Conservation (phyloP, 768 basidiomycete genomes). For the Gelatoporia subvermispora region DNA sequence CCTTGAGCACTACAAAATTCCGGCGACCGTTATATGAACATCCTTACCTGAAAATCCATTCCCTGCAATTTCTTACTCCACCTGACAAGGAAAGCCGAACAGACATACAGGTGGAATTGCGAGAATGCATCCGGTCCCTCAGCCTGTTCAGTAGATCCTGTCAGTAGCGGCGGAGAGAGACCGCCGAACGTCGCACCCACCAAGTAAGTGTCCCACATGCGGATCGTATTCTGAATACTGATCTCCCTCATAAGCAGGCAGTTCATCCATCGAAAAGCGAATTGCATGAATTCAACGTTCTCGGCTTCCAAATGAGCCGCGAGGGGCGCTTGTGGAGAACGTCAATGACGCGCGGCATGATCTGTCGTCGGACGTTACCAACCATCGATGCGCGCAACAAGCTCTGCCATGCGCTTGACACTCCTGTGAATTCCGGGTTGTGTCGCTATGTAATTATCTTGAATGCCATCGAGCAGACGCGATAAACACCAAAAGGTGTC, state of each 20-base stretch:
- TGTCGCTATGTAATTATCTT: slow-evolving; percentile 95
- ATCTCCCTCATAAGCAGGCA: slow-evolving; percentile 98
- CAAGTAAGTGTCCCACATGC: slow-evolving; percentile 99
- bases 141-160: slow-evolving; percentile 46
- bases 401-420: slow-evolving; percentile 89
- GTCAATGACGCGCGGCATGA: neutral
- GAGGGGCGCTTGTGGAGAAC: slow-evolving; percentile 60
- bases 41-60: slow-evolving; percentile 98
- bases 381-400: slow-evolving; percentile 89
- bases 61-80: slow-evolving; percentile 91
- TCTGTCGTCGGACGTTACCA: slow-evolving; percentile 16
- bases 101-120: slow-evolving; percentile 97
- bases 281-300: slow-evolving; percentile 99
- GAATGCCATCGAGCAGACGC: slow-evolving; percentile 92
- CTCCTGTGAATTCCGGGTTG: slow-evolving; percentile 96
- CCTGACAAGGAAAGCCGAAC: slow-evolving; percentile 91
- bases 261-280: slow-evolving; percentile 99
- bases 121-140: slow-evolving; percentile 98
- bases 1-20: neutral
- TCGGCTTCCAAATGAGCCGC: slow-evolving; percentile 80
- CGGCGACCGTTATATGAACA: neutral
- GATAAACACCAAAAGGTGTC: slow-evolving; percentile 99
- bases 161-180: neutral
- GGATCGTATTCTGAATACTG: slow-evolving; percentile 91
- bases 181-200: slow-evolving; percentile 44